Conservation (phyloP, 2,329 filamentous ascomycete genomes). For the Bimuria novae-zelandiae region DNA sequence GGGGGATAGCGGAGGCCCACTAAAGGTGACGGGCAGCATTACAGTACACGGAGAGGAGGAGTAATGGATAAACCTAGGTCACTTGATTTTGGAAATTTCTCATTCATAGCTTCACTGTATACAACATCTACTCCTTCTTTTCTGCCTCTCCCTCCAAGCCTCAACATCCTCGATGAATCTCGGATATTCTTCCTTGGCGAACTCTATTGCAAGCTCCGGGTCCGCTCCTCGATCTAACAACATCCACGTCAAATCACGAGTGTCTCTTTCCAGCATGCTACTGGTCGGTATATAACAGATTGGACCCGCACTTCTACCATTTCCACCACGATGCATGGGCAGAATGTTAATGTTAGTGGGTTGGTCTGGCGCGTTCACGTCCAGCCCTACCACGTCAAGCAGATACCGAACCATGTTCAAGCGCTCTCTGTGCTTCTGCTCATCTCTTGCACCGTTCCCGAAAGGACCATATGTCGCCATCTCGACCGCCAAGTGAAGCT, state of each 20-base stretch:
- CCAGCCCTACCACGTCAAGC: background rate
- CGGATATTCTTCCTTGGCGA: background rate
- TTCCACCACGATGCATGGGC: background rate
- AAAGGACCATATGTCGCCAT: background rate
- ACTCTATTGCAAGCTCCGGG: background rate
- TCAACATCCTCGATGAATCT: background rate
- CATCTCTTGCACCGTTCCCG: background rate
- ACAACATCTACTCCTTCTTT: background rate
- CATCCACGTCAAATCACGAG: background rate
- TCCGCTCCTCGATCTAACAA: background rate
- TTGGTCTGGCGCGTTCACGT: background rate
- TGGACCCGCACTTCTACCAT: background rate
- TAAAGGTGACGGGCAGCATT: no score
- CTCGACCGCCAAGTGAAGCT: background rate
- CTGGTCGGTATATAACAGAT: background rate
- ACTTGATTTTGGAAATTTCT: no score
- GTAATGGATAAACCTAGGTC: no score
- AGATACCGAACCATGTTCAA: background rate
- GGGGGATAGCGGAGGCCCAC: no score
- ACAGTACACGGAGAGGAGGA: no score
- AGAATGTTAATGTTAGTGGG: background rate
- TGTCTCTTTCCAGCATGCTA: background rate
- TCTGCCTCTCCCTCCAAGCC: background rate
- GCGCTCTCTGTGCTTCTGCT: background rate
- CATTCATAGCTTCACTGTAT: no score